Base-by-base conservation (phyloP, 2,329 filamentous ascomycete species). In the Colletotrichum trifolii region DNA sequence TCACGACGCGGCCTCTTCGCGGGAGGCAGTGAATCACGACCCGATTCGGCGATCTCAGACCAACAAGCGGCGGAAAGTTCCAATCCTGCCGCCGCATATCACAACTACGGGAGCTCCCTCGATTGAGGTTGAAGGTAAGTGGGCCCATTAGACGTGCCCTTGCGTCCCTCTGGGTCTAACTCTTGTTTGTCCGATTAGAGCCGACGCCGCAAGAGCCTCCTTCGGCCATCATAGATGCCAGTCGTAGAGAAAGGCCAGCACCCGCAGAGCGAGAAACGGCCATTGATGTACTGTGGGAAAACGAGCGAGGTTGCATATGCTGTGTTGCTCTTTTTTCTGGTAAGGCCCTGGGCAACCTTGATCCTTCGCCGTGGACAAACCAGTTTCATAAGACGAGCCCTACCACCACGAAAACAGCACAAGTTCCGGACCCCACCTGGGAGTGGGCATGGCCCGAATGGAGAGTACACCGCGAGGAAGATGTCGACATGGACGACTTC, bases 341-440 rank as follows among this genome's bases (percentile, higher is more conserved):
- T 8, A 91, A 90, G 68, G 95, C 94, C 2, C 85, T 99, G 1
- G 89, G 97, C 40, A 91, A 92, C 66, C 86, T 97, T 53, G 96
- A 99, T 73, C 93, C 94, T 0, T 79, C 91, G 8, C 84, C 94
- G 1, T 99, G 96, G 96, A 93, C 94, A 54, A 97, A 94, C 70
- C 79, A 79, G 17, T 85, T 81, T 33, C 83, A 88, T 70, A 87
- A 86, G 67, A 77, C 86, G 10, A 89, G 86, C 55, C 85, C 86
- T 10, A 90, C 87, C 9, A 79, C 85, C 74, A 96, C 95, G 67
- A 87, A 90, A 65, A 97, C 93, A 66, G 94, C 95, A 0, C 94
- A 97, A 76, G 88, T 97, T 2, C 96, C 96, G 0, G 96, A 99
- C 74, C 96, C 96, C 6, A 93, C 90, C 67, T 99, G 96, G 96